These are phyloP conservation scores for Rhipidocladum racemiflorum DNA, from an alignment of 176 grass and related monocot species.

Conservation along the genomic window DNA sequence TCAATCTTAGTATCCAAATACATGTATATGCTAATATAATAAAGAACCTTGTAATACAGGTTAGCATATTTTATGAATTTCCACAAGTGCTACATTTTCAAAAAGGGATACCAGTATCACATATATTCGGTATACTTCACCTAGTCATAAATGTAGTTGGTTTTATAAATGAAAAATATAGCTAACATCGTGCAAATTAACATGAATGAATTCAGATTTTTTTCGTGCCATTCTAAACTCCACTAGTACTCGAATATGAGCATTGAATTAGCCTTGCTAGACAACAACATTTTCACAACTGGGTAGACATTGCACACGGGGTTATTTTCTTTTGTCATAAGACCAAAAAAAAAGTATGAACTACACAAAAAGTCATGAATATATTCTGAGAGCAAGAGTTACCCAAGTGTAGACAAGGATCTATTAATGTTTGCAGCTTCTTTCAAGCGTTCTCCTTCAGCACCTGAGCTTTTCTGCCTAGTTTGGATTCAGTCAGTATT, in stretches of 20 bases:
- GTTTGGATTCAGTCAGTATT: slow-evolving; percentile 45
- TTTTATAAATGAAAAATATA: slow-evolving; percentile 1
- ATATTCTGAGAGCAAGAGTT: slow-evolving; percentile 24
- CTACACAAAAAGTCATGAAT: neutral
- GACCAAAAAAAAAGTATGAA: neutral
- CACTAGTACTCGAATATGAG: neutral
- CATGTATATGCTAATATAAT: neutral
- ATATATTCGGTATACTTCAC: neutral
- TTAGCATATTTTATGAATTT: neutral
- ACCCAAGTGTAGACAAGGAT: slow-evolving; percentile 96
- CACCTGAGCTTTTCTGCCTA: slow-evolving; percentile 97
- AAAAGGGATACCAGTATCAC: neutral
- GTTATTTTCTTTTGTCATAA: slow-evolving; percentile 10
- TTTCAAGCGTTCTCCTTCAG: slow-evolving; percentile 93
- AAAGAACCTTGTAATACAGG: neutral
- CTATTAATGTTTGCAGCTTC: slow-evolving; percentile 97
- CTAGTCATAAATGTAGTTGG: neutral
- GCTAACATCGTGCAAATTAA: neutral
- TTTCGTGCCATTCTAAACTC: neutral
- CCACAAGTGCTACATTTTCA: neutral
- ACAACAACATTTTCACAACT: slow-evolving; percentile 13
- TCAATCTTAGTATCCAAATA: slow-evolving; percentile 16
- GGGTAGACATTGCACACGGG: neutral
- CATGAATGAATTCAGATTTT: neutral
- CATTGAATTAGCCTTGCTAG: neutral